These are phyloP conservation scores for Candolleomyces aberdarensis DNA, from an alignment of 768 basidiomycete species.

Conservation along the genomic window DNA sequence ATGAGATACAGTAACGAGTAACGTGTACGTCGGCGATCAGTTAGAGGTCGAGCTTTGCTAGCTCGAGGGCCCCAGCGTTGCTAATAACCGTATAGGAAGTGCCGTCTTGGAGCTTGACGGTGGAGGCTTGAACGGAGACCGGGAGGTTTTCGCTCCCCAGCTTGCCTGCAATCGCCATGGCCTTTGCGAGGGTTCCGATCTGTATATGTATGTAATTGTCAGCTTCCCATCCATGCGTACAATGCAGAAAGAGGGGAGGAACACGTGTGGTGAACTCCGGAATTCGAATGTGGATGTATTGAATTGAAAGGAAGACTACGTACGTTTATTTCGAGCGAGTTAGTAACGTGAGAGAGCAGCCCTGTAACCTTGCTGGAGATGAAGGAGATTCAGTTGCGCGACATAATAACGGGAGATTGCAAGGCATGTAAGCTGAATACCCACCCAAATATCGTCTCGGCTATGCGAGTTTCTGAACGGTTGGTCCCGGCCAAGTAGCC, in stretches of 20 bases:
- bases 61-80: slow-evolving; percentile 47
- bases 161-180: slow-evolving; percentile 50
- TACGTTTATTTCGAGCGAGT: slow-evolving; percentile 45
- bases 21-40: not conserved
- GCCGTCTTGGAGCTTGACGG: slow-evolving; percentile 32
- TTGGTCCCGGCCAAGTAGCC: slow-evolving; percentile 47
- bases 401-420: not conserved
- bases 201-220: slow-evolving; percentile 19
- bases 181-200: slow-evolving; percentile 52
- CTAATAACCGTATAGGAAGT: slow-evolving; percentile 50
- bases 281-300: too few species aligned
- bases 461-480: slow-evolving; percentile 34
- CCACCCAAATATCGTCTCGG: slow-evolving; percentile 44
- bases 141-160: slow-evolving; percentile 52
- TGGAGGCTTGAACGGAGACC: slow-evolving; percentile 36
- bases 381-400: not conserved
- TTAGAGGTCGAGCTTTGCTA: slow-evolving; percentile 23
- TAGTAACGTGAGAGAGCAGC: slow-evolving; percentile 33
- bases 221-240: not conserved
- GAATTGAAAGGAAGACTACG: slow-evolving; percentile 7
- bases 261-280: too few species aligned
- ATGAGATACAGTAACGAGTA: too few species aligned
- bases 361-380: slow-evolving; percentile 33
- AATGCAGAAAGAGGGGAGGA: too few species aligned
- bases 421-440: slow-evolving; percentile 11